Base-by-base conservation (phyloP, 163 green algal genomes). In the Scenedesmus sp. region DNA sequence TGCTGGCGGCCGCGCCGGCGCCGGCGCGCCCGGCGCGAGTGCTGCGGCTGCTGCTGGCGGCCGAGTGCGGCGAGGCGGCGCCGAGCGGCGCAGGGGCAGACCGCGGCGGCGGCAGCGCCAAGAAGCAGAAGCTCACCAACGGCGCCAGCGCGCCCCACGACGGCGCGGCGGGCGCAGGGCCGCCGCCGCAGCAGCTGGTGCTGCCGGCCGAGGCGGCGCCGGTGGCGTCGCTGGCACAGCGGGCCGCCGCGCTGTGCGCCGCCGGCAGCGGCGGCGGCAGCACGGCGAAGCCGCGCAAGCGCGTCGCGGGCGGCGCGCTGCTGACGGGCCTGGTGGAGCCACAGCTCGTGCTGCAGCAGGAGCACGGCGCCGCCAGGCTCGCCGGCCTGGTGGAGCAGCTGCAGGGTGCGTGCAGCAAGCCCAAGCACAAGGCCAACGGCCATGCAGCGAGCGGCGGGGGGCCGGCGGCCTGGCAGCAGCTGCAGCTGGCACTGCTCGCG, bases 1-100 rank as follows among this genome's bases (percentile, higher is more conserved):
- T 62, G 74, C 50, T 62, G 74, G 45, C 67, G 62, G 45, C 50
- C 34, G 34, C 48, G 34, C 14, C 51, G n/a, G 33, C 71, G 24
- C 44, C 50, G 58, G 28, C 22, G 20, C 28, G 20, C 0, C 17
- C 57, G n/a, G 0, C 36, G 60, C 42, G 42, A 60, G 26, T 80
- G 67, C 17, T 66, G 44, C 42, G 56, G 71, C 39, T 53, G 42
- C 44, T 65, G 22, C 45, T 80, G 58, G 39, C 48, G 44, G 47
- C 18, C 13, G 71, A 71, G 63, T 58, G 47, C 48, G 71, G 34
- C 7, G 15, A 72, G n/a, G 36, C 47, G 26, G 26, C 54, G 36
- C n/a, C 42, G 22, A 56, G 60, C 56, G 31, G 42, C 20, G 3
- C 11, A 5, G 22, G 18, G 34, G 0, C 31, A 15, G 15, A 29